Evolutionary conservation across 2,329 filamentous ascomycete species (phyloP).

Genomic region (Microcera coccophila): DNA sequence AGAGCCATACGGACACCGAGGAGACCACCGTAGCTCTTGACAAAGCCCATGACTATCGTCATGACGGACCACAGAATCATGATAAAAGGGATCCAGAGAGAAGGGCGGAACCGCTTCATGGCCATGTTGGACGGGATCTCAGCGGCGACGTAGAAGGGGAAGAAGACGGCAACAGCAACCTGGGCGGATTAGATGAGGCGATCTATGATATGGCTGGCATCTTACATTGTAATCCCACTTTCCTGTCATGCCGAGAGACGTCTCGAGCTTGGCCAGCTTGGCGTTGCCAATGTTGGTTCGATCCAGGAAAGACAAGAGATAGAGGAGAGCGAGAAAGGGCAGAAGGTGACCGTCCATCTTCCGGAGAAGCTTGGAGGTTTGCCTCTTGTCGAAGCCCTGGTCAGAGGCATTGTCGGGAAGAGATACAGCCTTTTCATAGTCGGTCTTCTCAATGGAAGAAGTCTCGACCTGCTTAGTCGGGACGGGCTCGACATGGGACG

Average conservation of each 20-base stretch:
- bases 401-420: slow-evolving; percentile 22
- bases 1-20: slow-evolving; percentile 46
- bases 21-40: slow-evolving; percentile 48
- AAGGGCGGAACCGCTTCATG: slow-evolving; percentile 51
- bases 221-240: slow-evolving; percentile 35
- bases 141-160: slow-evolving; percentile 49
- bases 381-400: slow-evolving; percentile 29
- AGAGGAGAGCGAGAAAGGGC: slow-evolving; percentile 57
- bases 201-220: slow-evolving; percentile 1
- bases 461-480: too few relatives aligned
- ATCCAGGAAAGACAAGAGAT: slow-evolving; percentile 51
- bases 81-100: slow-evolving; percentile 49
- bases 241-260: slow-evolving; percentile 29
- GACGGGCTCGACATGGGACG: too few relatives aligned
- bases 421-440: slow-evolving; percentile 26
- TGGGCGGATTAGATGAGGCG: slow-evolving; percentile 16
- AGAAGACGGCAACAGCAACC: slow-evolving; percentile 48
- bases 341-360: slow-evolving; percentile 55
- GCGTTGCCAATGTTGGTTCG: slow-evolving; percentile 52
- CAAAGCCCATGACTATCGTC: slow-evolving; percentile 49
- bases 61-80: slow-evolving; percentile 50
- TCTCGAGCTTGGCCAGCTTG: slow-evolving; percentile 50
- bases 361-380: slow-evolving; percentile 49
- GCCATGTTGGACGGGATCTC: slow-evolving; percentile 57
- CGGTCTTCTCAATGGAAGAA: slow-evolving; percentile 27